Base-by-base conservation (phyloP, 805 yeast species). In the Myxozyma sirexii region DNA sequence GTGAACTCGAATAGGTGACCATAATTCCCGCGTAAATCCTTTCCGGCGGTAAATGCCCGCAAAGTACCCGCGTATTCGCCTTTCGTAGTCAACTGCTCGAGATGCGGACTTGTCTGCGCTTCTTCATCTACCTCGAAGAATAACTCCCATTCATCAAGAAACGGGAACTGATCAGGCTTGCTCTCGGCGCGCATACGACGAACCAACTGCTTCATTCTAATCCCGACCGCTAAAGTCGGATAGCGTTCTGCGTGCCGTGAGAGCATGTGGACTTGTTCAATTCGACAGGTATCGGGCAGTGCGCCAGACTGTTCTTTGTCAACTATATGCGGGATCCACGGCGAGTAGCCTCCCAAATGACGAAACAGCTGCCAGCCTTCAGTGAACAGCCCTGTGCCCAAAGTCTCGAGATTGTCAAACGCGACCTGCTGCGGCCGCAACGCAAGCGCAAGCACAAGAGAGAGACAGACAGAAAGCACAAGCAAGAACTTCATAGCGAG, bases 231-330 rank as follows among this genome's bases (percentile, higher is more conserved):
- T 5, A 15, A 27, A 0, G 66, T 62, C 2, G 66, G 66, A 31
- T 56, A 62, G 10, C 66, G 51, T 46, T 56, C 63, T 2, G 64
- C 63, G 42, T 62, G 66, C 12, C 66, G 57, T 5, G 56, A 42
- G 21, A 62, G 57, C 61, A 62, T 59, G 47, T 62, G 66, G 17
- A 60, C 66, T 23, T 62, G 66, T 13, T 56, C 59, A 17, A 62
- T 44, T 12, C 23, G n/a, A 43, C 63, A 59, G 13, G 43, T 26
- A 12, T 49, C 44, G 4, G 54, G 59, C 35, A 62, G 47, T 2
- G 17, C 39, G n/a, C 24, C 17, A 12, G 56, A 6, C 26, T 21
- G 31, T 21, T 19, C 57, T 13, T 12, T n/a, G 27, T 38, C 24
- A 6, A 15, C n/a, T 31, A 15, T n/a, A 26, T 31, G 38, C 15